Evolutionary conservation across 2,329 filamentous ascomycete species (phyloP).

Genomic region (Hymenoscyphus linearis): DNA sequence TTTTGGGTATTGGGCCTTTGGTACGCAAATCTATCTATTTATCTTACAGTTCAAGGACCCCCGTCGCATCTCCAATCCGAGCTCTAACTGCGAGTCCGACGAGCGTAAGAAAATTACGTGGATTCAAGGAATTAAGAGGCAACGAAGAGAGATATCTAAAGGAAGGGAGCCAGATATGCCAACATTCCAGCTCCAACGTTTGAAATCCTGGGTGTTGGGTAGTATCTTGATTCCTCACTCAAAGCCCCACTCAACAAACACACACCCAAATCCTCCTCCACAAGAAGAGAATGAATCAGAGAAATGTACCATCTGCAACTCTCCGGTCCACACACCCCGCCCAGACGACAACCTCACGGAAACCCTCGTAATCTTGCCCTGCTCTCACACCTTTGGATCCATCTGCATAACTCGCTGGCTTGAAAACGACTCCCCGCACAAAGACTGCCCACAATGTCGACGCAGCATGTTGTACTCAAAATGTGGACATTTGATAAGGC

Average conservation of each 20-base stretch:
- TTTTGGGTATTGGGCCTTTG: background rate
- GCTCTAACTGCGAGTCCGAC: no score
- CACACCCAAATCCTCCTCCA: background rate
- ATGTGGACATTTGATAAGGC: constrained; percentile 23
- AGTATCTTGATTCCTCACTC: background rate
- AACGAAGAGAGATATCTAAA: background rate
- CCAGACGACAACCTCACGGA: constrained; percentile 18
- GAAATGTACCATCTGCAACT: constrained; percentile 21
- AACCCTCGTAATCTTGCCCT: constrained; percentile 20
- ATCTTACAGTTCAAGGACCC: no score
- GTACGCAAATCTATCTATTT: background rate
- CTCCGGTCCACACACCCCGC: background rate
- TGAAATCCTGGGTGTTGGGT: background rate
- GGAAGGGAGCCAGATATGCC: background rate
- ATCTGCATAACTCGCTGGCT: constrained; percentile 28
- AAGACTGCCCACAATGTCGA: constrained; percentile 26
- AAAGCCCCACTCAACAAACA: background rate
- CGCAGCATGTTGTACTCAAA: constrained; percentile 22
- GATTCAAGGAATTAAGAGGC: no score
- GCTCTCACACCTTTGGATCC: constrained; percentile 25
- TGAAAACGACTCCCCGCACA: constrained; percentile 16
- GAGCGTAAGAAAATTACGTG: no score
- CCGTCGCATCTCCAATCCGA: no score
- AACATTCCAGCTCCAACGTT: background rate
- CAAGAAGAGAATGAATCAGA: background rate